A percentile compares a stretch with the other conserved stretches of the same genome.
Conservation (phyloP, 2,329 filamentous ascomycete species). For the Westerdykella sp. region DNA sequence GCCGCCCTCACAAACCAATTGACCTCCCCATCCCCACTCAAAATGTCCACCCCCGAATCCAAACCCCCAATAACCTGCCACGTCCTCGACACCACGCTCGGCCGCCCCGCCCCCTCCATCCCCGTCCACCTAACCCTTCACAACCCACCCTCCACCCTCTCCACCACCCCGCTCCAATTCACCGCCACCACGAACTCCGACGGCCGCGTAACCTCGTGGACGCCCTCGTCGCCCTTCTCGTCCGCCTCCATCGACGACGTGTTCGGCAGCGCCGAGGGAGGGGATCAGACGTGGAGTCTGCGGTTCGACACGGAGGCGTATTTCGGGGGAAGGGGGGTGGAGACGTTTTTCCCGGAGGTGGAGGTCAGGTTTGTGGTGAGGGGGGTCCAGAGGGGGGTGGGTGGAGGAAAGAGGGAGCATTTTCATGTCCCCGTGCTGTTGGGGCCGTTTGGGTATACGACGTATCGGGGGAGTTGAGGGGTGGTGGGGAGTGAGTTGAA, state of each 20-base stretch:
- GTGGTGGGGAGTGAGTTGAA: neutral
- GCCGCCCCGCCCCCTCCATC: conserved; percentile 61
- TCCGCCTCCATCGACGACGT: conserved; percentile 36
- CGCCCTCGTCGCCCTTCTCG: conserved; percentile 43
- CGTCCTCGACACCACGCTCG: conserved; percentile 74
- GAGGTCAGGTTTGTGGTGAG: conserved; percentile 50
- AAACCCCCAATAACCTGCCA: conserved; percentile 70
- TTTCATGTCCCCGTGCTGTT: conserved; percentile 76
- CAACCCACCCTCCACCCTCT: conserved; percentile 36
- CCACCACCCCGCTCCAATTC: conserved; percentile 47
- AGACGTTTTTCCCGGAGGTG: conserved; percentile 54
- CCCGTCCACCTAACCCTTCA: conserved; percentile 56
- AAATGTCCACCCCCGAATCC: conserved; percentile 13
- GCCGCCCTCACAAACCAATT: conserved; percentile 17
- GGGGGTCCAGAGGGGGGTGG: conserved; percentile 36
- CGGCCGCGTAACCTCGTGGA: conserved; percentile 67
- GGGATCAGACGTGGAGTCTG: conserved; percentile 58
- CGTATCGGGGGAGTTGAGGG: conserved; percentile 59
- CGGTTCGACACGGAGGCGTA: conserved; percentile 67
- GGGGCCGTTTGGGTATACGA: conserved; percentile 74
- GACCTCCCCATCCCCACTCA: neutral
- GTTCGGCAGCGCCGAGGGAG: conserved; percentile 18
- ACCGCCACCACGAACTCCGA: conserved; percentile 67
- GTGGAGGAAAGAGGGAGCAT: conserved; percentile 45
- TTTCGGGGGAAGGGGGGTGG: conserved; percentile 53